Conservation (phyloP, 495 filamentous ascomycete species). For the Penicillium argentinense region DNA sequence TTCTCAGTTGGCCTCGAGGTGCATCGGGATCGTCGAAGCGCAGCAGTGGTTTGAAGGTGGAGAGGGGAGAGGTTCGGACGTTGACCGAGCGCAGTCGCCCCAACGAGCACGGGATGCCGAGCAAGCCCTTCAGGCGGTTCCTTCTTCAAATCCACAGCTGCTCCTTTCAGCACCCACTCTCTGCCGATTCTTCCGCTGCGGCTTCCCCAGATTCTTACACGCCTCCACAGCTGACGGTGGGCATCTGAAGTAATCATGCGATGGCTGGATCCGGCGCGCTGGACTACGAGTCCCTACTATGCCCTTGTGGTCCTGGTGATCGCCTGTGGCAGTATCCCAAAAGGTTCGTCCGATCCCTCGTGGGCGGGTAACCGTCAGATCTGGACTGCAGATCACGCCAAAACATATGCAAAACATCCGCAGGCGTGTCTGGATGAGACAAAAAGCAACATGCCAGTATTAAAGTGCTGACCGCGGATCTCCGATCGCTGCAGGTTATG, state of each 20-base stretch:
- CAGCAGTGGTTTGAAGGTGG: neutral
- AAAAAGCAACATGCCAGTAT: no score
- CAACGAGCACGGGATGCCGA: slow-evolving; percentile 17
- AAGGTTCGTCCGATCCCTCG: slow-evolving; percentile 38
- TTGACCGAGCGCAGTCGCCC: slow-evolving; percentile 10
- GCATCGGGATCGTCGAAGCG: neutral
- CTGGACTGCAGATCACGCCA: neutral
- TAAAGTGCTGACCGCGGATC: neutral
- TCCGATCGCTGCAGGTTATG: slow-evolving; percentile 36
- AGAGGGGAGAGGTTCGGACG: slow-evolving; percentile 10
- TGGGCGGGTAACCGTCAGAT: neutral
- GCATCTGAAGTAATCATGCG: slow-evolving; percentile 25
- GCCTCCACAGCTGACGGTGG: slow-evolving; percentile 10
- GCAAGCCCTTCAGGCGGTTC: neutral
- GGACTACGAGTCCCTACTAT: slow-evolving; percentile 42
- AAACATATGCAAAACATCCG: no score
- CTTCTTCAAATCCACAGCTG: slow-evolving; percentile 5
- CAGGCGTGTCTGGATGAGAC: no score
- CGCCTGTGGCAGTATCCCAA: slow-evolving; percentile 45
- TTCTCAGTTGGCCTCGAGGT: neutral
- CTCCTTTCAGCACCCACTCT: slow-evolving; percentile 6
- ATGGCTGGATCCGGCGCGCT: slow-evolving; percentile 35
- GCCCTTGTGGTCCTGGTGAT: slow-evolving; percentile 40
- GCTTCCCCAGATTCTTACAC: slow-evolving; percentile 11
- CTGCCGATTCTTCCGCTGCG: slow-evolving; percentile 6